These are phyloP conservation scores for Isochrysis galbana DNA, from an alignment of 78 protist genomes.

Conservation along the genomic window DNA sequence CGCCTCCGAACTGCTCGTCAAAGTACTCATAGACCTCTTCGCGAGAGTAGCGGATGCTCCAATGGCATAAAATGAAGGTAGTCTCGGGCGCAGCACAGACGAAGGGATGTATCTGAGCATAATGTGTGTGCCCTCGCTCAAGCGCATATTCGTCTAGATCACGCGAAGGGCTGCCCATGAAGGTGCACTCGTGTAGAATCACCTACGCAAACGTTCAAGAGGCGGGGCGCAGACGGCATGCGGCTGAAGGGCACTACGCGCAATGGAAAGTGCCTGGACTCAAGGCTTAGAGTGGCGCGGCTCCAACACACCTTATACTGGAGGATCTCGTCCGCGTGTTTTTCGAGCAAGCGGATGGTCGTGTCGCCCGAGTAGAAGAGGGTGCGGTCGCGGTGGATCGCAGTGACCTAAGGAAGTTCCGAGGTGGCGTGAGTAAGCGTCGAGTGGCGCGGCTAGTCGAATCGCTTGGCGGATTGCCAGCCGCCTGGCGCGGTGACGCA, in stretches of 20 bases:
- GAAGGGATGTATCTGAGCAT: not conserved
- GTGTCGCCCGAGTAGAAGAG: slow-evolving; percentile 13
- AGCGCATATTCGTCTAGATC: not conserved
- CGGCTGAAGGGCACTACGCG: too few relatives aligned
- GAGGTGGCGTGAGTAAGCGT: too few relatives aligned
- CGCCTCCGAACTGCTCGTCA: not conserved
- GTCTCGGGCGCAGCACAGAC: not conserved
- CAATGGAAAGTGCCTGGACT: too few relatives aligned
- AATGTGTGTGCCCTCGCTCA: not conserved
- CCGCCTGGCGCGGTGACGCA: not conserved
- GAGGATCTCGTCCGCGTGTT: not conserved
- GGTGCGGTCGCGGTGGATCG: not conserved
- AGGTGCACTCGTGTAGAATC: not conserved
- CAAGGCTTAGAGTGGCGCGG: too few relatives aligned
- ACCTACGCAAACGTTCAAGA: too few relatives aligned
- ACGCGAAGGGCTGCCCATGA: not conserved
- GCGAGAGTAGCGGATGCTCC: not conserved
- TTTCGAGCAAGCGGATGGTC: not conserved
- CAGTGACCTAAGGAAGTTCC: too few relatives aligned
- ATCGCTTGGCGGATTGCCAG: not conserved
- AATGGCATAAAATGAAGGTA: not conserved
- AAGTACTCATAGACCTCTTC: not conserved
- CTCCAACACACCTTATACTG: too few relatives aligned
- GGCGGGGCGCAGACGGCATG: too few relatives aligned
- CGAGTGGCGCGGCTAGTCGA: not conserved